Evolutionary conservation across 768 basidiomycete species (phyloP).

Genomic region (Lactifluus hygrophoroides): DNA sequence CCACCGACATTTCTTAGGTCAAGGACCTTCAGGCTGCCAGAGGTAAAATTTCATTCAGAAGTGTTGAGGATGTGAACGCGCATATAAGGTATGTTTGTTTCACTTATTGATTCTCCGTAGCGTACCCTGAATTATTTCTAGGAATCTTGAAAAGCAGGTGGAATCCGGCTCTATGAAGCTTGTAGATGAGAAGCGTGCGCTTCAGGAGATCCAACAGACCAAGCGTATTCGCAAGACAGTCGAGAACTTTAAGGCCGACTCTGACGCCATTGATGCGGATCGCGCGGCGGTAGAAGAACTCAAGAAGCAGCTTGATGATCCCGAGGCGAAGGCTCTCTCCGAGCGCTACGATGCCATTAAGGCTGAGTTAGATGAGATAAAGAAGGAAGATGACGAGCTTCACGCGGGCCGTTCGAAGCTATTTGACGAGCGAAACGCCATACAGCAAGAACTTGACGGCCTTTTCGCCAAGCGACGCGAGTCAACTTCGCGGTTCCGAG

Average conservation of each 20-base stretch:
- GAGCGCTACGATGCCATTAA: conserved; percentile 78
- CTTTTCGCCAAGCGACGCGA: conserved; percentile 76
- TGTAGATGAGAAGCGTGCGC: conserved; percentile 90
- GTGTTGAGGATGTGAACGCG: conserved; percentile 76
- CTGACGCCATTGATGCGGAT: conserved; percentile 76
- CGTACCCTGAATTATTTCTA: conserved; percentile 26
- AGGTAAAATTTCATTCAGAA: conserved; percentile 72
- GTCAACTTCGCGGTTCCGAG: conserved; percentile 59
- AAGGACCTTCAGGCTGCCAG: conserved; percentile 81
- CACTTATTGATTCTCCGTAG: not conserved
- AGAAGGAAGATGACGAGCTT: conserved; percentile 78
- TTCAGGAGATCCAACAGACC: conserved; percentile 75
- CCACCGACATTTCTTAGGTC: conserved; percentile 38
- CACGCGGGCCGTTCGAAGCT: conserved; percentile 75
- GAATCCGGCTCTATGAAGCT: conserved; percentile 89
- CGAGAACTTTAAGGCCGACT: conserved; percentile 72
- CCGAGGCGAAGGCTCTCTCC: conserved; percentile 71
- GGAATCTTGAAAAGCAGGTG: conserved; percentile 80
- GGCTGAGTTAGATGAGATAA: conserved; percentile 76
- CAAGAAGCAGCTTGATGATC: conserved; percentile 80
- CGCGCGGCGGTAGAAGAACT: conserved; percentile 68
- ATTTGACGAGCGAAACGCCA: conserved; percentile 73
- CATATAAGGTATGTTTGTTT: conserved; percentile 64
- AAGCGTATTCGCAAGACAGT: conserved; percentile 67
- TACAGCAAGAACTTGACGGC: conserved; percentile 60